Conservation (phyloP, 441 rosid genomes). For the Populus hybrid region DNA sequence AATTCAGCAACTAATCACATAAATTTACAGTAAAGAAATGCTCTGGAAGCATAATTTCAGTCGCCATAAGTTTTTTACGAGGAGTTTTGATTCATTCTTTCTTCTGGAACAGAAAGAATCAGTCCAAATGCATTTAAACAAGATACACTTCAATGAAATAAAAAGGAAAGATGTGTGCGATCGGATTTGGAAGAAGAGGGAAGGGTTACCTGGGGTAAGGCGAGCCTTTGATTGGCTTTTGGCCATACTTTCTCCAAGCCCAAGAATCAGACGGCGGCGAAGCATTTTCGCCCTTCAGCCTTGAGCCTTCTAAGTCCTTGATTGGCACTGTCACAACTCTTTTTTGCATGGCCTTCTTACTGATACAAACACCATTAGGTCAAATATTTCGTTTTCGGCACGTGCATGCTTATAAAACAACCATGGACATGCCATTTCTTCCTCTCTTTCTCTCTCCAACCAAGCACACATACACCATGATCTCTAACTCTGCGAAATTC, state of each 20-base stretch:
- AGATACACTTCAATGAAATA: background rate
- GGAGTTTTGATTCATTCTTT: background rate
- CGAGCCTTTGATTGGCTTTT: slow-evolving; percentile 97
- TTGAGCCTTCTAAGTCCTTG: slow-evolving; percentile 67
- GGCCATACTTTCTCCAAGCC: slow-evolving; percentile 99
- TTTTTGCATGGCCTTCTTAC: slow-evolving; percentile 62
- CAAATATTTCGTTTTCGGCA: background rate
- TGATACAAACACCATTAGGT: slow-evolving; percentile 16
- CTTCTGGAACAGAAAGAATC: background rate
- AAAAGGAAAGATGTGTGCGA: background rate
- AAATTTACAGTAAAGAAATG: background rate
- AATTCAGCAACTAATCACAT: background rate
- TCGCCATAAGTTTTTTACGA: background rate
- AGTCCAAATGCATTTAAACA: too few species aligned
- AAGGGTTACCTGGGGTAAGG: slow-evolving; percentile 72
- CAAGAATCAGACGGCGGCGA: slow-evolving; percentile 91
- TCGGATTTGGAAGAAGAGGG: background rate
- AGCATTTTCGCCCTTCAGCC: slow-evolving; percentile 67
- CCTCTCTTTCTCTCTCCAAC: background rate
- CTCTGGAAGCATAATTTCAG: background rate
- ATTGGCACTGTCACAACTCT: slow-evolving; percentile 79
- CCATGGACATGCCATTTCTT: background rate
- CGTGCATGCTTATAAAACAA: background rate
- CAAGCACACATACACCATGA: background rate
- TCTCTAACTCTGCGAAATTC: background rate